Percentiles rank a stretch among this genome's conserved stretches.
Conservation (phyloP, 2,329 filamentous ascomycete genomes). For the Elsinoe batatas region DNA sequence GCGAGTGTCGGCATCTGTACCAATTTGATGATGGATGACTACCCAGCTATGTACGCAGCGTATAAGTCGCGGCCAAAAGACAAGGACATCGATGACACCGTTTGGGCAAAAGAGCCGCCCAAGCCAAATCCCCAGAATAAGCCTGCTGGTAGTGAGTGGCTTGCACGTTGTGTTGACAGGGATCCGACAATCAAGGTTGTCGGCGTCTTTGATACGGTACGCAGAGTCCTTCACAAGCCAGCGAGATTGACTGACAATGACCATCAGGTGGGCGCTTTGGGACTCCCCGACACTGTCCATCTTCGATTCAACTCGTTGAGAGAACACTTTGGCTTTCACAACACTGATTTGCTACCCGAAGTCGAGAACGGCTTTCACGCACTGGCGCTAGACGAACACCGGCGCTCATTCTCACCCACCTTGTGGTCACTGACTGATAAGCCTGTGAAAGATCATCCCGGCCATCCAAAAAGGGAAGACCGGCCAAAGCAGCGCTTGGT, state of each 20-base stretch:
- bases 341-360: conserved; percentile 34
- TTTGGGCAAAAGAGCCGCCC: background rate
- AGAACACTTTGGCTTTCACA: conserved; percentile 30
- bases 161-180: no score
- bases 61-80: background rate
- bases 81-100: background rate
- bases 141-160: no score
- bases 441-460: conserved; percentile 17
- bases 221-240: background rate
- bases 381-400: conserved; percentile 34
- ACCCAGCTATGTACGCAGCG: background rate
- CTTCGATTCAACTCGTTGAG: no score
- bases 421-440: conserved; percentile 33
- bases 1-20: conserved; percentile 13
- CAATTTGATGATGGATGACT: background rate
- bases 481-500: conserved; percentile 33
- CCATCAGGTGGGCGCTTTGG: no score
- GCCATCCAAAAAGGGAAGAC: no score
- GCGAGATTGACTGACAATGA: no score
- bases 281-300: no score
- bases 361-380: conserved; percentile 38
- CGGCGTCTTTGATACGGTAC: conserved; percentile 38
- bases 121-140: no score
- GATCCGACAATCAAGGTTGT: conserved; percentile 29
- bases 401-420: conserved; percentile 31